Evolutionary conservation across 768 basidiomycete genomes (phyloP).

Genomic region (Naganishia kalamii): DNA sequence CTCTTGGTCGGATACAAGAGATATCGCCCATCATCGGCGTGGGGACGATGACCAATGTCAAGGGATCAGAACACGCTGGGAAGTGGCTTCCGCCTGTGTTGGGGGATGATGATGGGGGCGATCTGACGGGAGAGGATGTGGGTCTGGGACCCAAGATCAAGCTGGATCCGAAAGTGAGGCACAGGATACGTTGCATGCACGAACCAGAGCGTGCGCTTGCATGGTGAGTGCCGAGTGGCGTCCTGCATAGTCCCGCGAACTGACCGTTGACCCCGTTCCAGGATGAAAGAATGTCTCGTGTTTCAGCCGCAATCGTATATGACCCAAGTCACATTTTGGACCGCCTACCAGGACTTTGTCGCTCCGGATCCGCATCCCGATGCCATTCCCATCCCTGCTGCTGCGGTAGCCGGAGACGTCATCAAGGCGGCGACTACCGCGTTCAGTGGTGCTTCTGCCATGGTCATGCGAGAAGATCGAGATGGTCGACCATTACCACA

Average conservation of each 20-base stretch:
- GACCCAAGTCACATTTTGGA: constrained; percentile 94
- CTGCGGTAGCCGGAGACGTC: constrained; percentile 81
- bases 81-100: constrained; percentile 9
- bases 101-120: constrained; percentile 21
- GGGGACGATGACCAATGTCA: constrained; percentile 14
- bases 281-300: constrained; percentile 89
- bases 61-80: constrained; percentile 4
- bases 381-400: constrained; percentile 29
- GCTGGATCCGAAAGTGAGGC: constrained; percentile 27
- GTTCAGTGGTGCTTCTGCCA: constrained; percentile 78
- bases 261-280: constrained; percentile 38
- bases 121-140: constrained; percentile 11
- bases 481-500: constrained; percentile 47
- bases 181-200: constrained; percentile 28
- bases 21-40: constrained; percentile 11
- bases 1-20: constrained; percentile 7
- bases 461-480: constrained; percentile 61
- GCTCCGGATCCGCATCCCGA: constrained; percentile 53
- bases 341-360: constrained; percentile 79
- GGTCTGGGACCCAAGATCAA: constrained; percentile 29
- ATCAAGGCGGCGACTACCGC: constrained; percentile 85
- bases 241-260: neutral
- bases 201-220: constrained; percentile 37
- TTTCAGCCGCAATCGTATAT: constrained; percentile 69
- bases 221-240: constrained; percentile 37